These are phyloP conservation scores for Diaporthe sp. DNA, from an alignment of 2,329 filamentous ascomycete genomes.

Conservation along the genomic window DNA sequence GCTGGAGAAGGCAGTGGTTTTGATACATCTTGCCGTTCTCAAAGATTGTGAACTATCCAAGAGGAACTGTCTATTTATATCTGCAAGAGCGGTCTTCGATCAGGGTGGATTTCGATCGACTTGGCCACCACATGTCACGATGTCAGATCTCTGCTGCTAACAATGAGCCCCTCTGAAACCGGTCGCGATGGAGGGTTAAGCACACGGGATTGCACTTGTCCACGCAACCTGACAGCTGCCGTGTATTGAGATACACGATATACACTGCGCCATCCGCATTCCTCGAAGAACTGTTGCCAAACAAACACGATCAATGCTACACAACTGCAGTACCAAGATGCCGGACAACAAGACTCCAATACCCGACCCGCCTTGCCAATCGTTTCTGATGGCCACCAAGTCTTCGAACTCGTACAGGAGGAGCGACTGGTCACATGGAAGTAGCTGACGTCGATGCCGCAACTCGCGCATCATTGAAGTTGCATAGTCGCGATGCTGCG, in stretches of 20 bases:
- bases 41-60: neutral
- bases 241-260: neutral
- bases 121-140: neutral
- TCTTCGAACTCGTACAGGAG: neutral
- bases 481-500: neutral
- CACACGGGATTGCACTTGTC: neutral
- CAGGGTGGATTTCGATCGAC: neutral
- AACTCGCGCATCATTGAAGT: neutral
- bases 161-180: neutral
- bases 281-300: too few relatives aligned
- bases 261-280: neutral
- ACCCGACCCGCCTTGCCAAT: neutral
- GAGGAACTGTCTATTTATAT: neutral
- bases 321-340: neutral
- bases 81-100: neutral
- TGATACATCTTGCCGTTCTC: neutral
- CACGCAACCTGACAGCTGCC: neutral
- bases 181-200: neutral
- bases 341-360: neutral
- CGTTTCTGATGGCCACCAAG: neutral
- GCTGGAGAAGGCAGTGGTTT: neutral
- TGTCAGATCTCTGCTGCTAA: neutral
- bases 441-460: neutral
- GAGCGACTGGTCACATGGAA: neutral
- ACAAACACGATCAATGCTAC: neutral